phyloP scores from a whole-genome alignment of 2,329 filamentous ascomycete genomes.

The Neopestalotiopsis sp. region DNA sequence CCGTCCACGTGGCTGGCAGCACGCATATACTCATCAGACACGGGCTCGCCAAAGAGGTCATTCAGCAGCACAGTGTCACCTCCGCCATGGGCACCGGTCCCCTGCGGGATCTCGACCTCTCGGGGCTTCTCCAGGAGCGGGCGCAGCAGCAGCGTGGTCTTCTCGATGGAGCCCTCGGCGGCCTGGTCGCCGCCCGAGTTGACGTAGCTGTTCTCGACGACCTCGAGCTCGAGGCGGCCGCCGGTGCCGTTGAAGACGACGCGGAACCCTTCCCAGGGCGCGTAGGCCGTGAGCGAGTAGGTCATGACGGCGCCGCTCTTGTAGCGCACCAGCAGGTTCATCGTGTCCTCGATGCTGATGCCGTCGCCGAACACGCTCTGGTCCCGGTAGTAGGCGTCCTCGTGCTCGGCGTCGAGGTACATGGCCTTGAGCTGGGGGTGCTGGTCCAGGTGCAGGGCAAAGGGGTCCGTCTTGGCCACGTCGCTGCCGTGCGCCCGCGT shows the following conservation, averaged over 20 bases:
- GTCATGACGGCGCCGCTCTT: conserved; percentile 61
- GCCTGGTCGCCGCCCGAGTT: conserved; percentile 65
- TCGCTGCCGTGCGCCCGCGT: conserved; percentile 54
- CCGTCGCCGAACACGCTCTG: conserved; percentile 68
- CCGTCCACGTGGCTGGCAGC: conserved; percentile 65
- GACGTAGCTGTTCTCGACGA: conserved; percentile 66
- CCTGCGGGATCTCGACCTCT: conserved; percentile 57
- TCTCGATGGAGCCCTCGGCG: conserved; percentile 57
- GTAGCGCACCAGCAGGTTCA: conserved; percentile 65
- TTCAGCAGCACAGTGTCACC: conserved; percentile 62
- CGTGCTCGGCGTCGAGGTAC: conserved; percentile 67
- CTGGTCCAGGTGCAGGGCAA: conserved; percentile 60
- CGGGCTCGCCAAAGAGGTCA: conserved; percentile 60
- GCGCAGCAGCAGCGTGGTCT: conserved; percentile 52
- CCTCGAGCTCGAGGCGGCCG: conserved; percentile 64
- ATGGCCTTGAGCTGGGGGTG: conserved; percentile 60
- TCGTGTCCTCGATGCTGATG: conserved; percentile 69
- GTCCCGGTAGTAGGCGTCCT: conserved; percentile 66
- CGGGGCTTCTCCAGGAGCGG: conserved; percentile 61
- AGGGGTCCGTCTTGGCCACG: conserved; percentile 58
- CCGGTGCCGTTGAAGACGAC: conserved; percentile 63
- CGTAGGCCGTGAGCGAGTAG: conserved; percentile 64
- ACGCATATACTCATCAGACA: conserved; percentile 56
- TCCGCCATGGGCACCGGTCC: conserved; percentile 62
- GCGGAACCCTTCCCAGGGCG: conserved; percentile 66